Conservation (phyloP, 768 basidiomycete species). For the Boletus subparvulus region DNA sequence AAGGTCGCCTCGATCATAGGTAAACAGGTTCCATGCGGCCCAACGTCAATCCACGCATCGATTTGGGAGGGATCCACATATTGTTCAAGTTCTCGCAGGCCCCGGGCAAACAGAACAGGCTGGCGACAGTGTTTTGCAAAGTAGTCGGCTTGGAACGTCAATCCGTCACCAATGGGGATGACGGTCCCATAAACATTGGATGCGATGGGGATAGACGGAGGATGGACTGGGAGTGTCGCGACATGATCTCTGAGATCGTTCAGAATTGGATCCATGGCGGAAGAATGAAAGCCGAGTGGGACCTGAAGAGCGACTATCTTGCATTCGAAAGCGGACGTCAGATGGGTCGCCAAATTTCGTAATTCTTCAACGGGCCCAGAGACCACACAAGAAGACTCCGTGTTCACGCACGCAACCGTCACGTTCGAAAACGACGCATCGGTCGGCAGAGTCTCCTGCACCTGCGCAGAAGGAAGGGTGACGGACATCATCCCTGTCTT, state of each 20-base stretch:
- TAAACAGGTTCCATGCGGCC: conserved; percentile 58
- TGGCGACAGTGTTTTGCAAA: conserved; percentile 57
- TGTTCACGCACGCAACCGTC: conserved; percentile 63
- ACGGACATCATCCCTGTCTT: conserved; percentile 65
- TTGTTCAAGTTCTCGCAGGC: conserved; percentile 43
- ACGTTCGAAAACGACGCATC: conserved; percentile 38
- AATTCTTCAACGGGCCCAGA: conserved; percentile 53
- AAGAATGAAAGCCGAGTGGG: conserved; percentile 65
- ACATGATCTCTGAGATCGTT: conserved; percentile 47
- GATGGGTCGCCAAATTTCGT: conserved; percentile 38
- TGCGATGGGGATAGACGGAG: conserved; percentile 59
- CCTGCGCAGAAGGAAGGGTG: conserved; percentile 34
- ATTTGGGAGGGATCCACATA: conserved; percentile 27
- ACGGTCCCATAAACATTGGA: conserved; percentile 60
- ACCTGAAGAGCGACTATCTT: conserved; percentile 48
- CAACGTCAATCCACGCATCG: conserved; percentile 63
- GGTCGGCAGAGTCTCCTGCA: conserved; percentile 37
- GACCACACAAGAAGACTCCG: conserved; percentile 54
- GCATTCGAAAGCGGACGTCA: conserved; percentile 38
- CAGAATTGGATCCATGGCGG: conserved; percentile 59
- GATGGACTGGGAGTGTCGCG: conserved; percentile 34
- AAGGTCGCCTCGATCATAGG: conserved; percentile 50
- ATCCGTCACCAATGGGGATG: conserved; percentile 50
- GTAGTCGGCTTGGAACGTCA: conserved; percentile 50
- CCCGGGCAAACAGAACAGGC: conserved; percentile 54